A percentile compares a stretch with the other conserved stretches of the same genome.
Evolutionary conservation across 345 rosid species (phyloP).

Genomic region (Salix dunnii): DNA sequence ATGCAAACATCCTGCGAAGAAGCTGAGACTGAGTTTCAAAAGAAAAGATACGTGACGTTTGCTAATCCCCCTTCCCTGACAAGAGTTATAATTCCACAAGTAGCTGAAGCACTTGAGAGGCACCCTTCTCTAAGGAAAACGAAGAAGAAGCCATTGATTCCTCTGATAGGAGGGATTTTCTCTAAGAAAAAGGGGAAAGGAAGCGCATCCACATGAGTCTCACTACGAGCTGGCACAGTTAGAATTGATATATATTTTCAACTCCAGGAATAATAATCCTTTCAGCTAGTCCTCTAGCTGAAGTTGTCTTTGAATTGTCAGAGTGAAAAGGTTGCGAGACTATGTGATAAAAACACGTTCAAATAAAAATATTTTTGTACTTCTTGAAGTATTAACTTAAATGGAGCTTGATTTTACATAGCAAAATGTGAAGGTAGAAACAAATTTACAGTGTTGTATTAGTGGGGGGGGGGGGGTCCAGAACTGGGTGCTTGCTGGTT

Average conservation of each 20-base stretch:
- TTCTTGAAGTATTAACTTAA: background rate
- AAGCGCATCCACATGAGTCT: conserved; percentile 4
- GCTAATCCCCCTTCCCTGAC: conserved; percentile 43
- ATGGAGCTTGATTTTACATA: background rate
- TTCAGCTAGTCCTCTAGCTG: background rate
- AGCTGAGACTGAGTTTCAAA: conserved; percentile 32
- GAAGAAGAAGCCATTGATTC: conserved; percentile 67
- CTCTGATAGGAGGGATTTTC: conserved; percentile 64
- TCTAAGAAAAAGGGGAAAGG: conserved; percentile 38
- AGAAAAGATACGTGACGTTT: conserved; percentile 63
- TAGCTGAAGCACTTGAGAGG: conserved; percentile 47
- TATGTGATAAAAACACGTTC: background rate
- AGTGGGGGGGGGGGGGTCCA: background rate
- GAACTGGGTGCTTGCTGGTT: background rate
- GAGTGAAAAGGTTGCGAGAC: background rate
- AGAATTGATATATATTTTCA: background rate
- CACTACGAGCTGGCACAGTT: background rate
- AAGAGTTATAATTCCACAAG: conserved; percentile 33
- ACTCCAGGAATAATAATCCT: background rate
- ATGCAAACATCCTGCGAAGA: conserved; percentile 11
- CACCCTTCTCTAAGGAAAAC: conserved; percentile 59
- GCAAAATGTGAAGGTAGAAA: background rate
- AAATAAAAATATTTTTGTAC: background rate
- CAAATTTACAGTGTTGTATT: background rate
- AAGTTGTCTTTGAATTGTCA: background rate